Base-by-base conservation (phyloP, 2,329 filamentous ascomycete species). In the Colletotrichum camelliae region DNA sequence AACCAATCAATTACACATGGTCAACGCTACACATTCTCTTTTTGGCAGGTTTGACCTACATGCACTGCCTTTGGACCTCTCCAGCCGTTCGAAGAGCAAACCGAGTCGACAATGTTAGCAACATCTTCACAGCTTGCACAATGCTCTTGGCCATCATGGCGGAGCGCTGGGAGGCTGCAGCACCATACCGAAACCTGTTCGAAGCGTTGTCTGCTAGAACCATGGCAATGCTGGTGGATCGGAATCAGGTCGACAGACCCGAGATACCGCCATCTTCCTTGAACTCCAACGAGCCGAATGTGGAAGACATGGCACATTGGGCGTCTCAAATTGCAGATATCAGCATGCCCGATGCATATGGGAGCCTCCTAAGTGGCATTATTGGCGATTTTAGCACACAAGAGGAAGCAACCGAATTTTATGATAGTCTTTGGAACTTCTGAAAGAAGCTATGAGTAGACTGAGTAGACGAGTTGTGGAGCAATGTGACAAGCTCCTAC, bases 31-130 rank as follows among this genome's bases (percentile, higher is more conserved):
- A 77, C 24, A 29, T 58, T 9, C 13, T 77, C 18, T 78, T 78
- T 55, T 39, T 73, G 5, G 72, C 66, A 10, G 77, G 74, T 0
- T 71, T 78, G 39, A 77, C 68, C 16, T 81, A 77, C 73, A 78
- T 83, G 4, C 80, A 85, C 73, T 85, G 83, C 62, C 80, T 85
- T 5, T 84, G 82, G 83, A 79, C 76, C 21, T 82, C 80, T 4
- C 60, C 80, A 3, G 70, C 74, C 1, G 78, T 74, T 1, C 77
- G 81, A 5, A 61, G 74, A 33, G 37, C 66, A 5, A 18, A 55
- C 21, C 66, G 75, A 18, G 62, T 77, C 18, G 74, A 77, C 6
- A 61, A 78, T 4, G 75, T 82, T 12, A 83, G 77, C 75, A 81
- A 70, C 35, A 80, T 80, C 5, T 82, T 80, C 69, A 82, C 78